phyloP scores from a whole-genome alignment of 2,329 filamentous ascomycete genomes.

The Fusarium humuli region DNA sequence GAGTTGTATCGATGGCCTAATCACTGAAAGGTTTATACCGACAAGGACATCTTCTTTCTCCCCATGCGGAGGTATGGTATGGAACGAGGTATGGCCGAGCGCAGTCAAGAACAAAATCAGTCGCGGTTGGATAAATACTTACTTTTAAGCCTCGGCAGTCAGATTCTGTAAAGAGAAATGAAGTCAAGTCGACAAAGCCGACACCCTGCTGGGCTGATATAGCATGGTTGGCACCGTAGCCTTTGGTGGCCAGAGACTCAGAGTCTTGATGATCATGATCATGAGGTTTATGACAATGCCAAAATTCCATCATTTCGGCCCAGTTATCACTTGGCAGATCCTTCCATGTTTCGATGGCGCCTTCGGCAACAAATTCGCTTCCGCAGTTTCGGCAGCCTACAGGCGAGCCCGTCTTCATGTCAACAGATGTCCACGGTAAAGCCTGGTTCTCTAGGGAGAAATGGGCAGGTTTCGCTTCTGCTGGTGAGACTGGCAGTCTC shows the following conservation, averaged over 20 bases:
- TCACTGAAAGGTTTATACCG: constrained; percentile 62
- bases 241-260: constrained; percentile 70
- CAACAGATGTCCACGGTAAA: constrained; percentile 68
- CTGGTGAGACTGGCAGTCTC: constrained; percentile 61
- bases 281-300: constrained; percentile 97
- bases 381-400: constrained; percentile 59
- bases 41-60: constrained; percentile 73
- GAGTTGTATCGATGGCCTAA: constrained; percentile 76
- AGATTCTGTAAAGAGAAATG: constrained; percentile 74
- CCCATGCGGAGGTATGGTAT: constrained; percentile 43
- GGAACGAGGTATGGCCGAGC: constrained; percentile 7
- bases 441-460: constrained; percentile 53
- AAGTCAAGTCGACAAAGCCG: constrained; percentile 84
- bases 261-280: constrained; percentile 61
- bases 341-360: constrained; percentile 75
- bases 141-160: constrained; percentile 68
- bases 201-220: constrained; percentile 74
- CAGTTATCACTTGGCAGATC: constrained; percentile 96
- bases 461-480: constrained; percentile 39
- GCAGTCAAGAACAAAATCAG: constrained; percentile 20
- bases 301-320: constrained; percentile 99
- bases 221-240: constrained; percentile 84
- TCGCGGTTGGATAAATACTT: constrained; percentile 45
- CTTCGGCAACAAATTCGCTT: constrained; percentile 53
- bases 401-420: constrained; percentile 55